phyloP scores from a whole-genome alignment of 2,329 filamentous ascomycete genomes.

The Ramularia endophylla region DNA sequence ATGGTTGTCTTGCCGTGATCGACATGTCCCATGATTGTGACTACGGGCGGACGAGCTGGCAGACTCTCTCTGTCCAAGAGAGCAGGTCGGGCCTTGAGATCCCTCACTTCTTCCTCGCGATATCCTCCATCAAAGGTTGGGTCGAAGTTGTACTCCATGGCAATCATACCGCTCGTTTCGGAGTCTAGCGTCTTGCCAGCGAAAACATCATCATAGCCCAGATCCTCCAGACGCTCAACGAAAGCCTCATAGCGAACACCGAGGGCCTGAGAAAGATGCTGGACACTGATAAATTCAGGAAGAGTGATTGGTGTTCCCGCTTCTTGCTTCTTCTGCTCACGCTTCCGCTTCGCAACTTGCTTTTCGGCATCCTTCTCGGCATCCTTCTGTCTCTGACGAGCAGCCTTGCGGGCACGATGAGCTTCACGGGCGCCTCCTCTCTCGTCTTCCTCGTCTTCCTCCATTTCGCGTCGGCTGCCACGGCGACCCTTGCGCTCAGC shows the following conservation, averaged over 20 bases:
- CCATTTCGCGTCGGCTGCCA: conserved; percentile 12
- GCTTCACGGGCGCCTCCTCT: conserved; percentile 23
- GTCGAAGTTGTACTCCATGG: conserved; percentile 88
- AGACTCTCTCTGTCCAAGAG: conserved; percentile 62
- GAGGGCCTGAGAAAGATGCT: conserved; percentile 69
- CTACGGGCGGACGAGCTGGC: conserved; percentile 77
- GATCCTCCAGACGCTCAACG: conserved; percentile 66
- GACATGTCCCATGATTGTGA: conserved; percentile 99
- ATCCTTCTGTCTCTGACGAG: conserved; percentile 15
- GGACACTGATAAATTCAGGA: conserved; percentile 88
- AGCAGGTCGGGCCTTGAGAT: conserved; percentile 64
- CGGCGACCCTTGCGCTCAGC: conserved; percentile 10
- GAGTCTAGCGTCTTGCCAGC: conserved; percentile 82
- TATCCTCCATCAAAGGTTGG: conserved; percentile 56
- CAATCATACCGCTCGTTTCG: conserved; percentile 84
- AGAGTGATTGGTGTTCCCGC: conserved; percentile 62
- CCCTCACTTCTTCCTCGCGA: conserved; percentile 53
- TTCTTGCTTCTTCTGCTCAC: conserved; percentile 27
- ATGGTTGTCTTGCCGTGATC: conserved; percentile 98
- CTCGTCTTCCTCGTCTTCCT: conserved; percentile 27
- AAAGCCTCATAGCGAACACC: conserved; percentile 67
- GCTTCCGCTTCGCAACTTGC: conserved; percentile 17
- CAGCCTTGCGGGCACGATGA: conserved; percentile 20
- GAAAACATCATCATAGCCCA: conserved; percentile 83
- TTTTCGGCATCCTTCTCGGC: conserved; percentile 19